These are phyloP conservation scores for Nemania serpens DNA, from an alignment of 2,329 filamentous ascomycete genomes.

Conservation along the genomic window DNA sequence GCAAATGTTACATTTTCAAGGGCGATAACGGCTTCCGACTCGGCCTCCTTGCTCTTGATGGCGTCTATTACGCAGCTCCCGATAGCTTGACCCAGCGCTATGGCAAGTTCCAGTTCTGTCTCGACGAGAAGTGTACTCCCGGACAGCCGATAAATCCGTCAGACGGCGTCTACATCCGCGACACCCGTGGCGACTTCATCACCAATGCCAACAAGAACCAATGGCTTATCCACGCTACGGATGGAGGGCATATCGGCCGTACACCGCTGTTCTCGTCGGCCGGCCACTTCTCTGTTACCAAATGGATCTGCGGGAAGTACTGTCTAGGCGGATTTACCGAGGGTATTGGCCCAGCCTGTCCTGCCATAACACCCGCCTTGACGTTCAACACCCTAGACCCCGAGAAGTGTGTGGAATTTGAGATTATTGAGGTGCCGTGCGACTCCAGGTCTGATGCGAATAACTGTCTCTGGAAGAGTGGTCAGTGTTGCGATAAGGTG, in stretches of 20 bases:
- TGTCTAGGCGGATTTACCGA: constrained; percentile 19
- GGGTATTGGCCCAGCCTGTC: constrained; percentile 22
- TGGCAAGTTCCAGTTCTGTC: constrained; percentile 23
- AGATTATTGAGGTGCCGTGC: constrained; percentile 22
- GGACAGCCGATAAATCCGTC: constrained; percentile 13
- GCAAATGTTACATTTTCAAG: constrained; percentile 22
- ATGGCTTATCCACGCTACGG: constrained; percentile 17
- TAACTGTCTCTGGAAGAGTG: constrained; percentile 23
- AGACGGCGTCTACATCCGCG: constrained; percentile 18
- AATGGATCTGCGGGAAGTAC: constrained; percentile 26
- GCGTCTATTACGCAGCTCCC: constrained; percentile 13
- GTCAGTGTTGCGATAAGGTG: constrained; percentile 19
- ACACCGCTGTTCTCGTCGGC: constrained; percentile 17
- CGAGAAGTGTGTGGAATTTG: constrained; percentile 23
- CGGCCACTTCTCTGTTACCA: constrained; percentile 23
- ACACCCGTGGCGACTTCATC: constrained; percentile 20
- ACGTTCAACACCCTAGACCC: constrained; percentile 23
- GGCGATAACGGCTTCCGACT: constrained; percentile 22
- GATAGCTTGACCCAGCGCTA: constrained; percentile 20
- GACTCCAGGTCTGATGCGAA: constrained; percentile 18
- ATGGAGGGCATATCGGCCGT: constrained; percentile 17
- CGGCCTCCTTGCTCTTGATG: constrained; percentile 8
- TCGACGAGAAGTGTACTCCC: constrained; percentile 16
- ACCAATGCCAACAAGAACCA: constrained; percentile 21
- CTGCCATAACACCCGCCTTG: constrained; percentile 11